Base-by-base conservation (phyloP, 2,329 filamentous ascomycete genomes). In the Pseudocercospora vitis region DNA sequence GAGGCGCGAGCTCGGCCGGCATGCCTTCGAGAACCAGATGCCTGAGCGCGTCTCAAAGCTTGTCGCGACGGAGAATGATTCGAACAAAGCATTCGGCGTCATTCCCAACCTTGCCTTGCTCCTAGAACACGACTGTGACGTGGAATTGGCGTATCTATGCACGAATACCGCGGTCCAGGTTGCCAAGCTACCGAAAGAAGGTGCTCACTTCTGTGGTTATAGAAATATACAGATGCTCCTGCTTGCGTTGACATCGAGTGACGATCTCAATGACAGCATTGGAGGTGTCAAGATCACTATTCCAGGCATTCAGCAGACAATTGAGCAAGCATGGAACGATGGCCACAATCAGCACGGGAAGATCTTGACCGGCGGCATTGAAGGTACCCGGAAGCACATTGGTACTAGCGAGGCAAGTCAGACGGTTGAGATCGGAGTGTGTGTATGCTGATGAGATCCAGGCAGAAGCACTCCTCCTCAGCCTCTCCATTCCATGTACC, bases 391-490 rank as follows among this genome's bases (percentile, higher is more conserved):
- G 57, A 97, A 96, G 70, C 96, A 92, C 65, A 96, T 97, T 63
- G 92, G 91, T n/a, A 96, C 91, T 2, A 85, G 90, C 7, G 91
- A 96, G 51, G n/a, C n/a, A n/a, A n/a, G n/a, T n/a, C n/a, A n/a
- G n/a, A n/a, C n/a, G n/a, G n/a, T n/a, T n/a, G n/a, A n/a, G n/a
- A n/a, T n/a, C n/a, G n/a, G n/a, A n/a, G n/a, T n/a, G n/a, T n/a
- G n/a, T n/a, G n/a, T n/a, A n/a, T n/a, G n/a, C n/a, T n/a, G n/a
- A n/a, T n/a, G n/a, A n/a, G n/a, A n/a, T n/a, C n/a, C n/a, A n/a
- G n/a, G 90, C 88, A 11, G 84, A 92, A 72, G 89, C 90, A 6
- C 78, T 95, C 57, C 86, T 95, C 59, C 73, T 80, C 29, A 84
- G 83, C 59, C 74, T 91, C 7, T 76, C 79, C 2, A 87, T 95